A percentile compares a stretch with the other conserved stretches of the same genome.
Evolutionary conservation across 2,329 filamentous ascomycete species (phyloP).

Genomic region (Xylaria hypoxylon): DNA sequence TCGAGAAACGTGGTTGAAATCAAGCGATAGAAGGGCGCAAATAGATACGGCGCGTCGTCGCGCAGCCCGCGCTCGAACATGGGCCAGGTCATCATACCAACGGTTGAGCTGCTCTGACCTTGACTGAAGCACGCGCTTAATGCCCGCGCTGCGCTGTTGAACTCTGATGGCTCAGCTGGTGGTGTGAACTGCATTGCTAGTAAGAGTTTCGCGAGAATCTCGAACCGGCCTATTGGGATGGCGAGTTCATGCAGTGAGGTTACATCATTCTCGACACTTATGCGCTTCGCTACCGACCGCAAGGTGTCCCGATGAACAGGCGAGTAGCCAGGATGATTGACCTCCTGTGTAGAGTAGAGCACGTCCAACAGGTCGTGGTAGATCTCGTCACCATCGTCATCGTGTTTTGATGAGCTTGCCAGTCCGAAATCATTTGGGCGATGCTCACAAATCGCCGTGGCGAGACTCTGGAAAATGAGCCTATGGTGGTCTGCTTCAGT

Average conservation of each 20-base stretch:
- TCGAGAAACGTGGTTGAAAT: slow-evolving; percentile 6
- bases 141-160: slow-evolving; percentile 6
- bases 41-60: slow-evolving; percentile 8
- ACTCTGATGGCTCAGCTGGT: not conserved
- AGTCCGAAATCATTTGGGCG: slow-evolving; percentile 2
- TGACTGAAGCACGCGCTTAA: slow-evolving; percentile 12
- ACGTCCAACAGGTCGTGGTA: slow-evolving; percentile 41
- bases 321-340: slow-evolving; percentile 14
- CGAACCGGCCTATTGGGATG: slow-evolving; percentile 10
- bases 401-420: slow-evolving; percentile 28
- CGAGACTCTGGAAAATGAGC: slow-evolving; percentile 41
- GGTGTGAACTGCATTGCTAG: slow-evolving; percentile 7
- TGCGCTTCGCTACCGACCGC: slow-evolving; percentile 27
- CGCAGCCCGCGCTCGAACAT: slow-evolving; percentile 11
- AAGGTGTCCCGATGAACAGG: slow-evolving; percentile 33
- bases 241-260: not conserved
- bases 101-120: not conserved
- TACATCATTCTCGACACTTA: slow-evolving; percentile 7
- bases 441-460: slow-evolving; percentile 12
- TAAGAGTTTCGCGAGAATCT: slow-evolving; percentile 7
- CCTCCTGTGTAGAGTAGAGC: slow-evolving; percentile 37
- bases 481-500: slow-evolving; percentile 36
- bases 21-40: slow-evolving; percentile 7
- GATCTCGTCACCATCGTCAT: slow-evolving; percentile 40
- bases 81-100: slow-evolving; percentile 1